Base-by-base conservation (phyloP, 2,329 filamentous ascomycete genomes). In the Penicillium sp. region DNA sequence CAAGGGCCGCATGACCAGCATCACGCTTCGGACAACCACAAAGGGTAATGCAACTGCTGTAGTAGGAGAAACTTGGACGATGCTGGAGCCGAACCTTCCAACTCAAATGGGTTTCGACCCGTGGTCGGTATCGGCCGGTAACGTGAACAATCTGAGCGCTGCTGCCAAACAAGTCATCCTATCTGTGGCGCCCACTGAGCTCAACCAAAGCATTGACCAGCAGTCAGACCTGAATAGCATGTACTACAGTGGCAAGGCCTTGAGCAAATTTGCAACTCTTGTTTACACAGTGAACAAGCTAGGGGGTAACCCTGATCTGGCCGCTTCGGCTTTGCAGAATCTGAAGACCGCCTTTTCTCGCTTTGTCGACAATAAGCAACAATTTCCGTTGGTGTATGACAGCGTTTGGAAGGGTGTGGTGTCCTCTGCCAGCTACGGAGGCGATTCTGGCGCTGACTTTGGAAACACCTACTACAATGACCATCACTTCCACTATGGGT, bases 211-310 rank as follows among this genome's bases (percentile, higher is more conserved):
- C 64, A 87, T 96, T 68, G 68, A 74, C n/a, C 72, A 73, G 0
- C 84, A 93, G 62, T 81, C 82, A 6, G 80, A 93, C 55, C 73
- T 87, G 31, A 80, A 91, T 64, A 95, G 88, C 33, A 90, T 95
- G 82, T 97, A 97, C 69, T 96, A 85, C 68, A 87, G 86, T 58
- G 93, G 93, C 59, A 97, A 91, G 75, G 85, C 82, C 1, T 71
- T 93, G 17, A 84, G 83, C 54, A 91, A 91, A 64, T 90, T 88
- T 66, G 87, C 85, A 1, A 74, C 75, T 15, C 72, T 90, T 26
- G 70, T 87, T 34, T 83, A 85, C 59, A 79, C 82, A 0, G 75
- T 83, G 35, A 74, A 82, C 51, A 78, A 85, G 56, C 68, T 91
- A 53, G 67, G 85, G 6, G 74, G 75, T 10, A 79, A 88, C 57